Evolutionary conservation across 306 rosid species (phyloP).

Genomic region (Albizia julibrissin): DNA sequence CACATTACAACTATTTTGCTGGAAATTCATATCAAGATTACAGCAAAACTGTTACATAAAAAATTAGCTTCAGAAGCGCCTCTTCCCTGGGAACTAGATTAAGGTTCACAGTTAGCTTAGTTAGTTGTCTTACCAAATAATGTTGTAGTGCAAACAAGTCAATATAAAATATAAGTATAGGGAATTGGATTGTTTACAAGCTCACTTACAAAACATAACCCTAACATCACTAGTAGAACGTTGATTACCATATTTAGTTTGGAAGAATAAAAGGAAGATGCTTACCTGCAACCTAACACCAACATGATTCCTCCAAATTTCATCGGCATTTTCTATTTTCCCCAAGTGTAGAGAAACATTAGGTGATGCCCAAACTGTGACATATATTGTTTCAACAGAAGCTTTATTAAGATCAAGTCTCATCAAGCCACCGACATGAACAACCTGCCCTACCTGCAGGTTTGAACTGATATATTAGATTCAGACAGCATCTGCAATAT

Average conservation of each 20-base stretch:
- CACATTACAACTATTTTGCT: conserved; percentile 1
- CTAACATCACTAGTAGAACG: not conserved
- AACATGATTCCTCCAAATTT: conserved; percentile 78
- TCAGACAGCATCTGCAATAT: conserved; percentile 14
- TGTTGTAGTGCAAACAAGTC: not conserved
- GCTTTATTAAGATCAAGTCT: conserved; percentile 80
- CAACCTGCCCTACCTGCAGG: conserved; percentile 79
- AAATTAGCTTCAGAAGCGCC: not conserved
- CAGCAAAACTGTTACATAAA: not conserved
- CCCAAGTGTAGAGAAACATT: conserved; percentile 88
- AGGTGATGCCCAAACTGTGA: conserved; percentile 85
- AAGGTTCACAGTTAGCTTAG: conserved; percentile 17
- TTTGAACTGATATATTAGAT: conserved; percentile 31
- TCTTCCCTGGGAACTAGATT: conserved; percentile 4
- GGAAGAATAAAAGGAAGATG: conserved; percentile 20
- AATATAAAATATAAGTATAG: conserved; percentile 12
- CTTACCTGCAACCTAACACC: conserved; percentile 85
- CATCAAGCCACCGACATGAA: conserved; percentile 77
- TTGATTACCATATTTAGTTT: conserved; percentile 1
- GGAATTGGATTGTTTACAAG: not conserved
- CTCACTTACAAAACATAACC: conserved; percentile 16
- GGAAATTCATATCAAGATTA: not conserved
- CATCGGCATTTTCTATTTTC: conserved; percentile 87
- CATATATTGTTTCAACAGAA: conserved; percentile 78
- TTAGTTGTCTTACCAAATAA: not conserved